A percentile compares a stretch with the other conserved stretches of the same genome.
phyloP scores from a whole-genome alignment of 257 asterid species.

The Forsythia viridissima region DNA sequence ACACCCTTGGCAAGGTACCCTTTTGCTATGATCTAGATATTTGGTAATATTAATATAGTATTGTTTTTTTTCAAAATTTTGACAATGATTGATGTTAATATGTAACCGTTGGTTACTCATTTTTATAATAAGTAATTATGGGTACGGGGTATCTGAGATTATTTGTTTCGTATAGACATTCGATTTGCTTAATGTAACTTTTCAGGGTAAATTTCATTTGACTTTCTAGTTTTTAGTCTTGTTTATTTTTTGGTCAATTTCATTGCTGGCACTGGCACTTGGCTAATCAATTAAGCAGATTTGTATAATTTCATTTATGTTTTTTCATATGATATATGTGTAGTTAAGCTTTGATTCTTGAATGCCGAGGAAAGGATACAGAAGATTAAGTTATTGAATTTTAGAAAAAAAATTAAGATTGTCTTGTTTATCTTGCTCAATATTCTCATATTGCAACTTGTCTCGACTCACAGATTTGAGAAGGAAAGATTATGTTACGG shows the following conservation, averaged over 20 bases:
- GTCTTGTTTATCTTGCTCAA: neutral
- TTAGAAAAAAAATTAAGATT: neutral
- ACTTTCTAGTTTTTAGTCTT: neutral
- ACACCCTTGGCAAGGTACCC: constrained; percentile 7
- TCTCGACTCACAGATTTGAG: neutral
- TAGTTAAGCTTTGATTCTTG: neutral
- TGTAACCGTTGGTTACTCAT: neutral
- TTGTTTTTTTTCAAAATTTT: neutral
- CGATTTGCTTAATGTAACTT: neutral
- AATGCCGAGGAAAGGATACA: neutral
- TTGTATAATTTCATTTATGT: neutral
- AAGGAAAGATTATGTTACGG: neutral
- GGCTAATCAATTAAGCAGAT: neutral
- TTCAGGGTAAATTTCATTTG: neutral
- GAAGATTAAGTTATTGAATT: neutral
- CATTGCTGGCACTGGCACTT: neutral
- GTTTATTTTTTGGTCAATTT: neutral
- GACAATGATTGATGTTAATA: neutral
- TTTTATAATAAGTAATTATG: neutral
- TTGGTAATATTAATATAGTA: too few species aligned
- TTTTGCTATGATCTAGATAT: neutral
- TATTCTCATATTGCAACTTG: neutral
- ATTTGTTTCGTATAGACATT: neutral
- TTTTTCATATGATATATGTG: neutral
- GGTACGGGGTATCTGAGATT: neutral